Percentiles rank a stretch among this genome's conserved stretches.
phyloP scores from a whole-genome alignment of 768 basidiomycete genomes.

The Phlebiopsis flavidoalba region DNA sequence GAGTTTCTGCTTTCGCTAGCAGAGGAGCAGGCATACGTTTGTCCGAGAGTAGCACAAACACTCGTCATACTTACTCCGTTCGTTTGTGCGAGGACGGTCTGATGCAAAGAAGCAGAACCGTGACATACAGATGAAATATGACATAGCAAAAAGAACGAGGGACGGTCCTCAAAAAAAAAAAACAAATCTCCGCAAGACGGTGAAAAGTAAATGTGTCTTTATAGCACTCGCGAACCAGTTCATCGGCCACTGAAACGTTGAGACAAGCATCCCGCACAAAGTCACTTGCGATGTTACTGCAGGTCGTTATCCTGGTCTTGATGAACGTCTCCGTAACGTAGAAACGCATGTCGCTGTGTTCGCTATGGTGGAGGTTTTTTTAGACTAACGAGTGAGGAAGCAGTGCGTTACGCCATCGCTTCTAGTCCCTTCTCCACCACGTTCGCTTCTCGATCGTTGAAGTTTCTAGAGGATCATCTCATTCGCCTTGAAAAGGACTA shows the following conservation, averaged over 20 bases:
- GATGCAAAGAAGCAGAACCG: constrained; percentile 69
- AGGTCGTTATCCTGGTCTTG: constrained; percentile 50
- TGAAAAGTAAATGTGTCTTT: too few relatives aligned
- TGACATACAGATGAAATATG: constrained; percentile 80
- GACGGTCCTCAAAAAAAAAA: too few relatives aligned
- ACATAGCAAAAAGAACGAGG: constrained; percentile 73
- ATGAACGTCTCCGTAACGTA: constrained; percentile 59
- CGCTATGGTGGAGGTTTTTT: constrained; percentile 52
- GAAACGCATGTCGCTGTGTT: constrained; percentile 70
- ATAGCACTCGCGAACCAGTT: too few relatives aligned
- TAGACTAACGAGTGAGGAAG: background rate
- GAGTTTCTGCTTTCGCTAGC: constrained; percentile 64
- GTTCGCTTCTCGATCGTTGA: constrained; percentile 58
- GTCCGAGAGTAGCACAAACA: too few relatives aligned
- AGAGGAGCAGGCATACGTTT: constrained; percentile 48
- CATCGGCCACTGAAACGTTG: background rate
- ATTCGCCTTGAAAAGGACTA: constrained; percentile 75
- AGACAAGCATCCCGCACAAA: background rate
- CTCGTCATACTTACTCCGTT: constrained; percentile 32
- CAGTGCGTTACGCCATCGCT: background rate
- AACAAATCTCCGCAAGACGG: constrained; percentile 58
- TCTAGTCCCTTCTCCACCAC: constrained; percentile 67
- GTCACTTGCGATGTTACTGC: constrained; percentile 27
- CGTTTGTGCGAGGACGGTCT: constrained; percentile 70
- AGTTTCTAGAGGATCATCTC: constrained; percentile 73